phyloP scores from a whole-genome alignment of 225 moss, liverwort and hornwort genomes.

The Takakia lepidozioides region DNA sequence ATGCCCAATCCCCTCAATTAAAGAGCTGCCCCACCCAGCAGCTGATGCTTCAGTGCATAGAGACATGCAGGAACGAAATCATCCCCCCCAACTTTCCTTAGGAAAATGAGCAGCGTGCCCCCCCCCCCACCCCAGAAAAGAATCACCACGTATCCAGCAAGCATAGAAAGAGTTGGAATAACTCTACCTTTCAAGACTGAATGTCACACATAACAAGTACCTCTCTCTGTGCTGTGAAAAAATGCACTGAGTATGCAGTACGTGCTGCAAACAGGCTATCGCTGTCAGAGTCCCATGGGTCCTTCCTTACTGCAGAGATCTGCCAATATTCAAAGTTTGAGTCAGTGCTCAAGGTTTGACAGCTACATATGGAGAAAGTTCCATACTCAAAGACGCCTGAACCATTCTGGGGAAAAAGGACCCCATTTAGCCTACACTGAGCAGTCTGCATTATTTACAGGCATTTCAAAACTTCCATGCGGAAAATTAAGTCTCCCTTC shows the following conservation, averaged over 20 bases:
- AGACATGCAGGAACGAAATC: background rate
- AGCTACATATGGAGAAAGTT: background rate
- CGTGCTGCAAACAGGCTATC: slow-evolving; percentile 65
- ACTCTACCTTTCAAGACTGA: background rate
- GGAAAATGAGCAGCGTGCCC: too few relatives aligned
- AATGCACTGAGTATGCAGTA: slow-evolving; percentile 48
- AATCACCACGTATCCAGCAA: background rate
- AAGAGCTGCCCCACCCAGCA: too few relatives aligned
- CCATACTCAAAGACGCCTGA: background rate
- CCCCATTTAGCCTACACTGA: background rate
- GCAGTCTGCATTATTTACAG: too few relatives aligned
- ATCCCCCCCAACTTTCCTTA: background rate
- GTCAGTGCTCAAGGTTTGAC: background rate
- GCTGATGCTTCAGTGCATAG: background rate
- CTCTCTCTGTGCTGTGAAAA: slow-evolving; percentile 48
- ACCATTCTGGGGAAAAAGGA: too few relatives aligned
- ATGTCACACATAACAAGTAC: slow-evolving; percentile 18
- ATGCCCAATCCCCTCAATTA: too few relatives aligned
- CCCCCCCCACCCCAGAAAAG: too few relatives aligned
- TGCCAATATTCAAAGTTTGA: slow-evolving; percentile 22
- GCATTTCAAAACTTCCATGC: too few relatives aligned
- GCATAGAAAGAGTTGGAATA: background rate
- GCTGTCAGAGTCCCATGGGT: slow-evolving; percentile 34
- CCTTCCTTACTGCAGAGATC: slow-evolving; percentile 66
- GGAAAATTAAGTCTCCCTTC: background rate